Evolutionary conservation across 345 rosid species (phyloP).

Genomic region (Erysimum cheiranthoides): DNA sequence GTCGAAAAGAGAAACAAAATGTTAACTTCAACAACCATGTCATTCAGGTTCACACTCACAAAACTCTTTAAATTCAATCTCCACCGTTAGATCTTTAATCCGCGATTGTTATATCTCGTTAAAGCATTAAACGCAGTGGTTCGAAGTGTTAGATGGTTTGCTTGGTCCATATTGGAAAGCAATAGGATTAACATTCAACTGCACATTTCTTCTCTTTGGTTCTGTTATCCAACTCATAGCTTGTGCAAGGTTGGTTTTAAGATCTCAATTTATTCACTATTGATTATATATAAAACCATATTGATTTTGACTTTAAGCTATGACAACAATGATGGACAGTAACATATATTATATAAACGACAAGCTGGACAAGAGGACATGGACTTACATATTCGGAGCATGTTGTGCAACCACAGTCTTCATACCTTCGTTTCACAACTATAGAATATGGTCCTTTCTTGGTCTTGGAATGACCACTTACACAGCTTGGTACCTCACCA

Average conservation of each 20-base stretch:
- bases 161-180: constrained; percentile 90
- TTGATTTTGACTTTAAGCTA: constrained; percentile 13
- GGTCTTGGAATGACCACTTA: constrained; percentile 89
- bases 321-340: constrained; percentile 46
- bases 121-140: constrained; percentile 60
- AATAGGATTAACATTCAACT: constrained; percentile 76
- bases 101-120: background rate
- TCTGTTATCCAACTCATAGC: constrained; percentile 88
- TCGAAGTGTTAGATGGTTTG: constrained; percentile 84
- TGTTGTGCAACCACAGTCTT: constrained; percentile 87
- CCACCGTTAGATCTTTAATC: background rate
- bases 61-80: background rate
- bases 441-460: constrained; percentile 84
- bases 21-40: constrained; percentile 91
- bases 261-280: background rate
- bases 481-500: constrained; percentile 88
- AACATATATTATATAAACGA: constrained; percentile 83
- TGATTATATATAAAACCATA: background rate
- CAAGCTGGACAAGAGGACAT: constrained; percentile 83
- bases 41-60: constrained; percentile 66
- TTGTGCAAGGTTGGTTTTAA: constrained; percentile 65
- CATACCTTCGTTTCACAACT: constrained; percentile 85
- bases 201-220: constrained; percentile 86
- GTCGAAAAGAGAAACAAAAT: constrained; percentile 77
- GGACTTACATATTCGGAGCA: constrained; percentile 92